Percentiles rank a stretch among this genome's conserved stretches.
Conservation (phyloP, 768 basidiomycete species). For the Suillus sp. region DNA sequence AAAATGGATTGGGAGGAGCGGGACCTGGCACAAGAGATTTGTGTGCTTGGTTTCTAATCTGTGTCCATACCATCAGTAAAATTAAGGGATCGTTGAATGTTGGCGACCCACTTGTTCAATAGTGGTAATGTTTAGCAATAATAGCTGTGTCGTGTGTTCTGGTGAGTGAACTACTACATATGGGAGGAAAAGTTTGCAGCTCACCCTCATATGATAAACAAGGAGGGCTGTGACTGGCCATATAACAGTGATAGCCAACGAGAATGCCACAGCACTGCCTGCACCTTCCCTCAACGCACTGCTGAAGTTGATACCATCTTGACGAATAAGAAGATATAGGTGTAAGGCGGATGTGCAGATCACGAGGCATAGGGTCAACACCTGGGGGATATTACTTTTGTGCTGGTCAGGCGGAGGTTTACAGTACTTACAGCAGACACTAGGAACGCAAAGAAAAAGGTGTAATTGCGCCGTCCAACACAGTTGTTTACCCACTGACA, state of each 20-base stretch:
- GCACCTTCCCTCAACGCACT: slow-evolving; percentile 51
- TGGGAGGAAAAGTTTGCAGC: slow-evolving; percentile 28
- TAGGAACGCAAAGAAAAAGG: slow-evolving; percentile 88
- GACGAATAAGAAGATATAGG: slow-evolving; percentile 64
- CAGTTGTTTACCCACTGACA: slow-evolving; percentile 95
- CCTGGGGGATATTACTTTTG: slow-evolving; percentile 43
- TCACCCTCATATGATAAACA: slow-evolving; percentile 82
- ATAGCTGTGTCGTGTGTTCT: slow-evolving; percentile 47
- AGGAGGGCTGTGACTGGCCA: slow-evolving; percentile 84
- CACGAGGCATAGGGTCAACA: slow-evolving; percentile 71
- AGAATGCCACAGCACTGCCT: slow-evolving; percentile 83
- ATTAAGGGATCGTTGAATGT: slow-evolving; percentile 16
- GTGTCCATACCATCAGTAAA: slow-evolving; percentile 17
- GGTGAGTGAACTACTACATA: slow-evolving; percentile 10
- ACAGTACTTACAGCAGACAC: slow-evolving; percentile 62
- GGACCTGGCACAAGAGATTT: slow-evolving; percentile 64
- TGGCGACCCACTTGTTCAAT: slow-evolving; percentile 79
- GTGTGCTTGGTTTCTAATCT: slow-evolving; percentile 89
- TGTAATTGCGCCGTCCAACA: slow-evolving; percentile 92
- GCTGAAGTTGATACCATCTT: slow-evolving; percentile 49
- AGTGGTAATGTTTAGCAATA: slow-evolving; percentile 89
- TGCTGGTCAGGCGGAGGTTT: not conserved
- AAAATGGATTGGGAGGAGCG: slow-evolving; percentile 84
- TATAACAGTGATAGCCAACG: slow-evolving; percentile 67
- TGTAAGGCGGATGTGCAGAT: slow-evolving; percentile 86